Conservation (phyloP, 139 green algal species). For the Chlamydomonas sphaeroides region DNA sequence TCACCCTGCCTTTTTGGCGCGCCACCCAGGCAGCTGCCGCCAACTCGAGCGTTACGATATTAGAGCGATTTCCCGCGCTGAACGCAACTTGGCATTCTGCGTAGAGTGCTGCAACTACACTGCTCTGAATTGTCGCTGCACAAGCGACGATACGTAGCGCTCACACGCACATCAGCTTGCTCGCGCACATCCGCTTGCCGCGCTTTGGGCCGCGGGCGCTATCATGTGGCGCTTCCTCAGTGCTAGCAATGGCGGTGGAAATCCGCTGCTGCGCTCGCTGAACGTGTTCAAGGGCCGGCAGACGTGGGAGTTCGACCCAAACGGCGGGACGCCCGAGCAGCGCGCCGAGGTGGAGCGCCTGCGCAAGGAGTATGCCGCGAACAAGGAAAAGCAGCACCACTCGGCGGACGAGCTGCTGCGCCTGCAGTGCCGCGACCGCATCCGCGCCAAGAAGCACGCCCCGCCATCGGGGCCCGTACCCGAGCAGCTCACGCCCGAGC, state of each 20-base stretch:
- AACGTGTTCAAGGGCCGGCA: slow-evolving; percentile 82
- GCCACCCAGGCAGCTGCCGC: too few species aligned
- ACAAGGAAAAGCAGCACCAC: slow-evolving; percentile 78
- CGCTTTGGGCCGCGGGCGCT: too few species aligned
- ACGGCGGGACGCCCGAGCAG: slow-evolving; percentile 75
- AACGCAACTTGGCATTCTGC: too few species aligned
- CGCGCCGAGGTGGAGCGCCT: slow-evolving; percentile 66
- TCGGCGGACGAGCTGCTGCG: slow-evolving; percentile 89
- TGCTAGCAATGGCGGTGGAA: slow-evolving; percentile 36
- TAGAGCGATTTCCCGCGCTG: too few species aligned
- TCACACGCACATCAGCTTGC: too few species aligned
- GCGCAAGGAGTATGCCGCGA: slow-evolving; percentile 68
- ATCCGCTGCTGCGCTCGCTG: slow-evolving; percentile 60
- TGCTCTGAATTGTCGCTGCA: too few species aligned
- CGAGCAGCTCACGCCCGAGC: slow-evolving; percentile 39
- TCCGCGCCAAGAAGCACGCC: slow-evolving; percentile 28
- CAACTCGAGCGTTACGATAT: too few species aligned
- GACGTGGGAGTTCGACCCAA: slow-evolving; percentile 85
- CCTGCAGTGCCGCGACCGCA: slow-evolving; percentile 60
- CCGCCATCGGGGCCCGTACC: slow-evolving; percentile 25
- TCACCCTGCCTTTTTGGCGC: too few species aligned
- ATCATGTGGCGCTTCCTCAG: slow-evolving; percentile 73
- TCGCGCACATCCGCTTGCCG: too few species aligned
- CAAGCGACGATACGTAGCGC: too few species aligned
- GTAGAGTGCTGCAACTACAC: too few species aligned